Percentiles rank a stretch among this genome's conserved stretches.
Evolutionary conservation across 2,329 filamentous ascomycete genomes (phyloP).

Genomic region (Neopestalotiopsis sp.): DNA sequence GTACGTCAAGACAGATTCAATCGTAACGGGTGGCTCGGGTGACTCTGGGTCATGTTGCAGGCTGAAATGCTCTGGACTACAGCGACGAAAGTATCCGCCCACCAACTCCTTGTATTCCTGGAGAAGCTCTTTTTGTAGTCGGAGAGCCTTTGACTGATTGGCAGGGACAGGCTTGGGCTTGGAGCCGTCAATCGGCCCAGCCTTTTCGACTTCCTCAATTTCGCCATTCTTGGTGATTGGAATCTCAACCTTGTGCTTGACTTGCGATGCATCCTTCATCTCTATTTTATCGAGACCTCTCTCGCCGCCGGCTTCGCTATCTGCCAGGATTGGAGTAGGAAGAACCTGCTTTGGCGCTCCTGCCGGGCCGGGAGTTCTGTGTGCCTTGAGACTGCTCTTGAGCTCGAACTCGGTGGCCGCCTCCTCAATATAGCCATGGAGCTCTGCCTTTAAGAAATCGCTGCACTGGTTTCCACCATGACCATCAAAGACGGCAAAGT

Average conservation of each 20-base stretch:
- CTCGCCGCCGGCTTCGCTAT: constrained; percentile 34
- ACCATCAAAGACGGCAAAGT: constrained; percentile 95
- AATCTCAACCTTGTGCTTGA: constrained; percentile 42
- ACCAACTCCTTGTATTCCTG: constrained; percentile 81
- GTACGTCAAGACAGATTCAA: constrained; percentile 84
- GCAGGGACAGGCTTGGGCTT: constrained; percentile 54
- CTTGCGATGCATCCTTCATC: constrained; percentile 55
- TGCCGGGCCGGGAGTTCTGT: constrained; percentile 28
- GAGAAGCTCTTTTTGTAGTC: constrained; percentile 74
- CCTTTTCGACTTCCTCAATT: constrained; percentile 42
- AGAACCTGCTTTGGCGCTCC: constrained; percentile 17
- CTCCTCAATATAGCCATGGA: constrained; percentile 89
- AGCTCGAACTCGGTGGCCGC: constrained; percentile 78
- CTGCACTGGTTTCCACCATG: constrained; percentile 92
- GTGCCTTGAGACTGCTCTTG: constrained; percentile 71
- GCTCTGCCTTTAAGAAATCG: constrained; percentile 79
- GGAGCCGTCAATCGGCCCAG: constrained; percentile 42
- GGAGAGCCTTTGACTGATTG: constrained; percentile 63
- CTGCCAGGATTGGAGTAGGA: constrained; percentile 23
- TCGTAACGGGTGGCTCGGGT: constrained; percentile 55
- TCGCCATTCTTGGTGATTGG: constrained; percentile 37
- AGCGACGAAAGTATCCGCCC: constrained; percentile 92
- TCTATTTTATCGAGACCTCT: constrained; percentile 48
- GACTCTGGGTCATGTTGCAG: constrained; percentile 38
- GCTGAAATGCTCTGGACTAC: constrained; percentile 79